Percentiles rank a stretch among this genome's conserved stretches.
phyloP scores from a whole-genome alignment of 2,329 filamentous ascomycete genomes.

The Gnomoniopsis sp. region DNA sequence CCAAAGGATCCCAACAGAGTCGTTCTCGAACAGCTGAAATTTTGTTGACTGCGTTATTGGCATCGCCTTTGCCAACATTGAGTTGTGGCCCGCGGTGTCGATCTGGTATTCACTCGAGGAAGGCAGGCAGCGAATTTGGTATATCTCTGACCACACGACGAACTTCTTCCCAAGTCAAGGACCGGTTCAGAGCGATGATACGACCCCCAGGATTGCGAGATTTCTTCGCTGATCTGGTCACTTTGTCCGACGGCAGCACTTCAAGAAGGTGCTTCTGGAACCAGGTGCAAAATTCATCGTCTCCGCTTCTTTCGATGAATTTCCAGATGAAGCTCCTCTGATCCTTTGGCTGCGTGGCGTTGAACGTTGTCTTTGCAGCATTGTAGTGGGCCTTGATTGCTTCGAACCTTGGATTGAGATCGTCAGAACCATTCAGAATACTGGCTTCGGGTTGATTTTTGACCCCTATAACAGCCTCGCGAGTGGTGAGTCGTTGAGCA shows the following conservation, averaged over 20 bases:
- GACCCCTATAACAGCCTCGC: no score
- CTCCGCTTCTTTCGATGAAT: slow-evolving; percentile 23
- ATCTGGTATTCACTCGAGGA: not conserved
- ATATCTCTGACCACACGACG: not conserved
- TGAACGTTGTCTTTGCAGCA: slow-evolving; percentile 12
- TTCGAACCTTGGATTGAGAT: slow-evolving; percentile 4
- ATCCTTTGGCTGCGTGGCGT: slow-evolving; percentile 1
- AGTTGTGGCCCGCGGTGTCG: not conserved
- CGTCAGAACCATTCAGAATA: not conserved
- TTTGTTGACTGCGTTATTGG: not conserved
- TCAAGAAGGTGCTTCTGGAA: slow-evolving; percentile 21
- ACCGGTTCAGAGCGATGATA: not conserved
- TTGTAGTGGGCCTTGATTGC: slow-evolving; percentile 18
- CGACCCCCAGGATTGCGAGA: not conserved
- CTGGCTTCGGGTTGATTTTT: no score
- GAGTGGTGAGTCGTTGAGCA: no score
- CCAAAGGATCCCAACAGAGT: no score
- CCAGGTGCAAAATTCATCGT: slow-evolving; percentile 17
- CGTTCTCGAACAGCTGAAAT: not conserved
- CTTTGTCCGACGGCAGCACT: slow-evolving; percentile 10
- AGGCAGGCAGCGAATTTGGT: not conserved
- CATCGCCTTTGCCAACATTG: not conserved
- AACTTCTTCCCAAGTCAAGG: slow-evolving; percentile 7
- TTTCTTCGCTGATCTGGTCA: not conserved
- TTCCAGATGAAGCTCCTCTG: slow-evolving; percentile 21